These are phyloP conservation scores for Ceratocystis harringtonii DNA, from an alignment of 2,329 filamentous ascomycete genomes.

Conservation along the genomic window DNA sequence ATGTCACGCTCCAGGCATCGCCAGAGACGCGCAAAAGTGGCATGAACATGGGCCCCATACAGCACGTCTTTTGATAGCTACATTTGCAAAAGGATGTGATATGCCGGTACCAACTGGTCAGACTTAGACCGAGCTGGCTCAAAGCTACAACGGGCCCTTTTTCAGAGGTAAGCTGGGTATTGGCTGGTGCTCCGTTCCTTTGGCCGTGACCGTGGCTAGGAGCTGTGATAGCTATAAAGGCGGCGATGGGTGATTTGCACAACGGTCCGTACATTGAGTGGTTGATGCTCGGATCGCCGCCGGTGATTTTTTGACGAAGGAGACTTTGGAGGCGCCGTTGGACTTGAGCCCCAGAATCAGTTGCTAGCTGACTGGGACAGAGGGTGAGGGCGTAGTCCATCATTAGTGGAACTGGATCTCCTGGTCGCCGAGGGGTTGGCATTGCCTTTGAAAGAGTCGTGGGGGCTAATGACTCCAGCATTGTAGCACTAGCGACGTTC, in stretches of 20 bases:
- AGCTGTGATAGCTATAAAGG: conserved; percentile 9
- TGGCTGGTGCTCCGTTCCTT: neutral
- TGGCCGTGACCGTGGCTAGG: conserved; percentile 5
- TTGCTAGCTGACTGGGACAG: conserved; percentile 5
- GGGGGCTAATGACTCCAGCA: conserved; percentile 8
- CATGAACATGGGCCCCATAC: conserved; percentile 12
- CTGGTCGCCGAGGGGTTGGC: neutral
- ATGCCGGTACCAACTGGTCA: conserved; percentile 9
- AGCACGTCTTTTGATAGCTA: conserved; percentile 7
- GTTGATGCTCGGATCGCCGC: conserved; percentile 9
- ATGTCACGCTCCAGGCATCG: conserved; percentile 12
- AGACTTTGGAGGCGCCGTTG: conserved; percentile 11
- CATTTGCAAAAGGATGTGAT: conserved; percentile 14
- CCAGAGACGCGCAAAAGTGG: conserved; percentile 12
- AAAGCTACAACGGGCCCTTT: neutral
- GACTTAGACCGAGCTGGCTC: conserved; percentile 7
- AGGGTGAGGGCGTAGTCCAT: conserved; percentile 13
- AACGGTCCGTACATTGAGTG: conserved; percentile 15
- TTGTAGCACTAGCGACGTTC: conserved; percentile 8
- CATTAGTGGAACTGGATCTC: conserved; percentile 7
- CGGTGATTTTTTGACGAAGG: neutral
- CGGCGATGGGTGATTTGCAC: conserved; percentile 11
- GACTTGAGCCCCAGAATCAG: conserved; percentile 7
- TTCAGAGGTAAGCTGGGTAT: neutral
- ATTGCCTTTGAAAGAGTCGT: conserved; percentile 3